These are phyloP conservation scores for Coemansia sp. DNA, from an alignment of 192 early-diverging fungal species.

Conservation along the genomic window DNA sequence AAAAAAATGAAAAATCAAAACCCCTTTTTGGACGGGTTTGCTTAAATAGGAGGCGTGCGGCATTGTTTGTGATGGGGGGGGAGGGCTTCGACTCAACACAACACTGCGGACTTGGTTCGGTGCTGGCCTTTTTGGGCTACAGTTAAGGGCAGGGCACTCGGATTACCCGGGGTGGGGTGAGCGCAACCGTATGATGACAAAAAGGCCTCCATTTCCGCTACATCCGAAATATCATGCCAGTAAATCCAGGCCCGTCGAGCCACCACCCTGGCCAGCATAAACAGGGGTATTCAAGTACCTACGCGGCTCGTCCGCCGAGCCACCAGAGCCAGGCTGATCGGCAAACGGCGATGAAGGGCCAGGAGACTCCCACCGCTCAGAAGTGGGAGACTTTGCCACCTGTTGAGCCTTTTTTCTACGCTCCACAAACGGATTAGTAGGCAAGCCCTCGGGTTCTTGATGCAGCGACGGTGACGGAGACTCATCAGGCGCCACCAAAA, in stretches of 20 bases:
- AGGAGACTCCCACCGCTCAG: constrained; percentile 25
- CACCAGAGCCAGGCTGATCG: constrained; percentile 18
- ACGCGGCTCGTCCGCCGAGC: constrained; percentile 42
- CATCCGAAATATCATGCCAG: constrained; percentile 2
- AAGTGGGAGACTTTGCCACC: constrained; percentile 1
- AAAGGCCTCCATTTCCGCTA: background rate
- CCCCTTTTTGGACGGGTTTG: background rate
- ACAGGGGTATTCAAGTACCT: constrained; percentile 45
- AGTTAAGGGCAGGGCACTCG: background rate
- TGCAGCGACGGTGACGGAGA: constrained; percentile 14
- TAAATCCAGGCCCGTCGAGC: constrained; percentile 14
- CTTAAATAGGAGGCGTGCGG: background rate
- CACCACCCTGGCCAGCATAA: constrained; percentile 36
- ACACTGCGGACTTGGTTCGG: background rate
- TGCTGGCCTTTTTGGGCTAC: no score
- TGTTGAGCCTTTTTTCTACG: constrained; percentile 27
- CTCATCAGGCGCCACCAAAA: constrained; percentile 21
- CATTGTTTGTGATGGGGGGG: background rate
- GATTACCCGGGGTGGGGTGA: background rate
- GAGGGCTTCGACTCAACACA: background rate
- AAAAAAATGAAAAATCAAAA: background rate
- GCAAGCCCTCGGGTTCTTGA: constrained; percentile 10
- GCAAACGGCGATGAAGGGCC: constrained; percentile 17
- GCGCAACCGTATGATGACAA: no score
- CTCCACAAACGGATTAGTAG: constrained; percentile 47